phyloP scores from a whole-genome alignment of 2,329 filamentous ascomycete species.

The Colletotrichum falcatum region DNA sequence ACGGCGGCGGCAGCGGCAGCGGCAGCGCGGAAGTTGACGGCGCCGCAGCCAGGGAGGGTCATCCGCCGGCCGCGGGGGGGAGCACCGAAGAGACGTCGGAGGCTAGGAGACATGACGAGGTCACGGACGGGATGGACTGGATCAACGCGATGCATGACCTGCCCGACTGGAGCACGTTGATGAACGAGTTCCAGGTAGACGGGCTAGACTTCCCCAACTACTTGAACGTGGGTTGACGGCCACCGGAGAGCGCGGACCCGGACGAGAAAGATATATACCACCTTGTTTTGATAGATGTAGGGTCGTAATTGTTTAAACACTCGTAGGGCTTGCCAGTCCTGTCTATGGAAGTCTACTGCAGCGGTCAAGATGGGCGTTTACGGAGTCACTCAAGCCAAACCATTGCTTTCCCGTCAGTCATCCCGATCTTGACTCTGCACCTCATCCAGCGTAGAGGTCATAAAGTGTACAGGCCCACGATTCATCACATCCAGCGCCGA shows the following conservation, averaged over 20 bases:
- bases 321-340: neutral
- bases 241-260: neutral
- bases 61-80: conserved; percentile 17
- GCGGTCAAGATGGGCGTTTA: neutral
- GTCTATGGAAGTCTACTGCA: neutral
- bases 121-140: conserved; percentile 22
- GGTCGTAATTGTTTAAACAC: neutral
- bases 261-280: neutral
- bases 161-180: conserved; percentile 47
- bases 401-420: neutral
- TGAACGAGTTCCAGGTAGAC: conserved; percentile 48
- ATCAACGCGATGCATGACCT: conserved; percentile 37
- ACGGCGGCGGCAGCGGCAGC: neutral
- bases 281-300: neutral
- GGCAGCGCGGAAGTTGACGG: neutral
- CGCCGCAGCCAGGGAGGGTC: conserved; percentile 1
- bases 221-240: conserved; percentile 1
- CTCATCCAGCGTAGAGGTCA: rapidly evolving
- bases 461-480: rapidly evolving
- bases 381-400: neutral
- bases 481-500: neutral
- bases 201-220: conserved; percentile 43
- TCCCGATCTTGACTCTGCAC: neutral
- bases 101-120: neutral
- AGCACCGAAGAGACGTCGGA: conserved; percentile 13